Evolutionary conservation across 768 basidiomycete species (phyloP).

Genomic region (Paxillus rubicundulus): DNA sequence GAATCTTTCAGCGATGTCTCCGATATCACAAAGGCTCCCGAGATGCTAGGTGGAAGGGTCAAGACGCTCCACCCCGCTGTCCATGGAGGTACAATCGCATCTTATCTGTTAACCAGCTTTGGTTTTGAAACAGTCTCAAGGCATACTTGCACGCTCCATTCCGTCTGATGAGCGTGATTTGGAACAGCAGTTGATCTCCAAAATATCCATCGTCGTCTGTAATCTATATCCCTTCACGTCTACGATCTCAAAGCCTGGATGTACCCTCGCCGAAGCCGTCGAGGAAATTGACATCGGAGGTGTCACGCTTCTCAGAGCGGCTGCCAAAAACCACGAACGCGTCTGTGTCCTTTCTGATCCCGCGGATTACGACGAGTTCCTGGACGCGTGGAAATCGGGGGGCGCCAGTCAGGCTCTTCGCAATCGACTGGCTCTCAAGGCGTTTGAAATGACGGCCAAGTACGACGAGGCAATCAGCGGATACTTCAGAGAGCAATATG

Average conservation of each 20-base stretch:
- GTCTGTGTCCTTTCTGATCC: slow-evolving; percentile 90
- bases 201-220: slow-evolving; percentile 97
- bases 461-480: slow-evolving; percentile 96
- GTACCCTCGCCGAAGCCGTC: slow-evolving; percentile 88
- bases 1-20: slow-evolving; percentile 78
- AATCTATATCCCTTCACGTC: slow-evolving; percentile 97
- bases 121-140: slow-evolving; percentile 38
- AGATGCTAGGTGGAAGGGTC: slow-evolving; percentile 97
- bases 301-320: slow-evolving; percentile 94
- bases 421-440: slow-evolving; percentile 87
- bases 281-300: slow-evolving; percentile 99
- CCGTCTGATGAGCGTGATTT: slow-evolving; percentile 89
- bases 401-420: slow-evolving; percentile 69
- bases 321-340: slow-evolving; percentile 96
- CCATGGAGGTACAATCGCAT: slow-evolving; percentile 72
- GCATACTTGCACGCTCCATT: slow-evolving; percentile 91
- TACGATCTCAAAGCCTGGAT: slow-evolving; percentile 84
- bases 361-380: slow-evolving; percentile 79
- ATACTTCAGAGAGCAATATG: slow-evolving; percentile 96
- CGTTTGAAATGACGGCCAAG: slow-evolving; percentile 92
- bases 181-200: slow-evolving; percentile 76
- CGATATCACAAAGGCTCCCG: slow-evolving; percentile 94
- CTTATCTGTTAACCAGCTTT: background rate
- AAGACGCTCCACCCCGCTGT: slow-evolving; percentile 98
- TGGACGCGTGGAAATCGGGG: slow-evolving; percentile 74